Evolutionary conservation across 2,329 filamentous ascomycete species (phyloP), one percentile per base, ranked within the genome.

Genomic region (Sporothrix humicola): DNA sequence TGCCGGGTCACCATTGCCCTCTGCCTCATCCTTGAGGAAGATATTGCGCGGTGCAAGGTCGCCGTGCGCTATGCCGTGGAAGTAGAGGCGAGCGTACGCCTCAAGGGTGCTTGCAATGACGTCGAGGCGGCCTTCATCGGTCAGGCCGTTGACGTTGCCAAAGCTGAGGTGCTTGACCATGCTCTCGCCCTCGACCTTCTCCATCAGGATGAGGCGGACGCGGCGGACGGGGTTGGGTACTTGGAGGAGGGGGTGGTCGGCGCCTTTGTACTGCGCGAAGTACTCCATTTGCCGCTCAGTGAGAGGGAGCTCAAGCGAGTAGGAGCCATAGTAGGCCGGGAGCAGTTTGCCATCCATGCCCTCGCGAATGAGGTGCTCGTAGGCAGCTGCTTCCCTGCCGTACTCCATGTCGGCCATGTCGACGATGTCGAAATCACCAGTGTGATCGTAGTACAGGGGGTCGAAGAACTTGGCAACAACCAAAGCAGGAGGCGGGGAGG

Each of bases 341-440:
- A 77, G 59, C 5, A 74, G 37, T 23, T 70, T 15, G 5, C 76
- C 75, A 23, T 76, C 76, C 2, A 76, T 58, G 4, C 74, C 75
- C 20, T 73, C 48, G 0, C 46, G 44, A 17, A 70, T 65, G 13
- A 77, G 46, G 54, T 76, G 74, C 31, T 52, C 7, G 69, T 77
- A 77, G 1, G 76, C 76, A 0, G 75, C 74, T 0, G 56, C 56
- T 37, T 77, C 76, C 1, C 74, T 71, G 20, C 75, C 69, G 48
- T 77, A 77, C 23, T 77, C 76, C 72, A 65, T 75, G 61, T 77
- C 76, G 6, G 73, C 74, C 5, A 66, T 44, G 31, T 77, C 76
- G 0, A 76, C 63, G 68, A 77, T 75, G 69, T 77, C 75, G 17
- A 58, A 70, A 0, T 66, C 48, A 3, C 75, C 75, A 54, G 70